A percentile compares a stretch with the other conserved stretches of the same genome.
Conservation (phyloP, 2,329 filamentous ascomycete species). For the Neobulgaria alba region DNA sequence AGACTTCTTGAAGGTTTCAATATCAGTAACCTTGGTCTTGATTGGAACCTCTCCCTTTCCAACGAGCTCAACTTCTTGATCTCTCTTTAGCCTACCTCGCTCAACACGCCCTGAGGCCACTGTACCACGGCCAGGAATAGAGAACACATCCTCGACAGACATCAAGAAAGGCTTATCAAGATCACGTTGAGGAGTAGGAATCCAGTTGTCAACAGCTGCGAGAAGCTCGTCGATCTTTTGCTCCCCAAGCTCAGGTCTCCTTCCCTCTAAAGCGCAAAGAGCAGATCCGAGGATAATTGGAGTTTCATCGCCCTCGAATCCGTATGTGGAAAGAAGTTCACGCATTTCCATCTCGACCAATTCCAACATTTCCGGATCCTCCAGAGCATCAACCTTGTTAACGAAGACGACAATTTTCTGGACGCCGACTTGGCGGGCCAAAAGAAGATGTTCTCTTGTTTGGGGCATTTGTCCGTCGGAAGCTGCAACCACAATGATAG, state of each 20-base stretch:
- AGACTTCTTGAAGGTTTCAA: constrained; percentile 99
- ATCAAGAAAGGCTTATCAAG: constrained; percentile 98
- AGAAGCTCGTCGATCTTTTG: constrained; percentile 88
- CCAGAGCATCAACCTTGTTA: constrained; percentile 97
- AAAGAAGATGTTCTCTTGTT: constrained; percentile 94
- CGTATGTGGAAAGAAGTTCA: constrained; percentile 84
- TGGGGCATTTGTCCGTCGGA: constrained; percentile 99
- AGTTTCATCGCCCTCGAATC: constrained; percentile 96
- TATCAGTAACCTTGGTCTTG: constrained; percentile 99
- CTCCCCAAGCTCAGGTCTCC: constrained; percentile 77
- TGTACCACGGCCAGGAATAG: constrained; percentile 87
- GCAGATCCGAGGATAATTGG: constrained; percentile 96
- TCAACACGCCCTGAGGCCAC: constrained; percentile 96
- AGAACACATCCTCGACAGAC: constrained; percentile 92
- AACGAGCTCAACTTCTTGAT: constrained; percentile 88
- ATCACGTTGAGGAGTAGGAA: constrained; percentile 88
- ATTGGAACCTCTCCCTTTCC: constrained; percentile 75
- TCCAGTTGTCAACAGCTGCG: constrained; percentile 86
- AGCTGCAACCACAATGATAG: constrained; percentile 96
- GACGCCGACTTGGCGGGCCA: constrained; percentile 96
- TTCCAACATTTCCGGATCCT: constrained; percentile 99
- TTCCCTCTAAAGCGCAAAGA: constrained; percentile 83
- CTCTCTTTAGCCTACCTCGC: constrained; percentile 88
- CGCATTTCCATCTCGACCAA: constrained; percentile 99
- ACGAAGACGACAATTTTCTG: constrained; percentile 98